phyloP scores from a whole-genome alignment of 2,329 filamentous ascomycete genomes.

The Volutella citrinella region DNA sequence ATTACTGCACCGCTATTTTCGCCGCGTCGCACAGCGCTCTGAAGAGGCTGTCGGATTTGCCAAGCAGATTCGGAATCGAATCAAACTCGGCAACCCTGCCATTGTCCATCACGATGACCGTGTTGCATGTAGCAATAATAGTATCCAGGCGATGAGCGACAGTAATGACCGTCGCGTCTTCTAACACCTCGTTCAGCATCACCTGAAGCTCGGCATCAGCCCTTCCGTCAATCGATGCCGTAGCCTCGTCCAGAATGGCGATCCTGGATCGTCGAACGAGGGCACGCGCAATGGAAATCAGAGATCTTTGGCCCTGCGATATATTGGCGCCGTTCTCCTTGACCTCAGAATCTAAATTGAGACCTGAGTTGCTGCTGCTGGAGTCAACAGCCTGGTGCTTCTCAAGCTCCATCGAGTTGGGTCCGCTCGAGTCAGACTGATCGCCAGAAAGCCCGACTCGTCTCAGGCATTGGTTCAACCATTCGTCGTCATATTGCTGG shows the following conservation, averaged over 20 bases:
- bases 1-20: too few species aligned
- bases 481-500: conserved; percentile 50
- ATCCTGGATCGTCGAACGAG: conserved; percentile 53
- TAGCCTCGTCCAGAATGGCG: conserved; percentile 58
- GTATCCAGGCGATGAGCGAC: conserved; percentile 45
- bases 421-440: too few species aligned
- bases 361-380: conserved; percentile 37
- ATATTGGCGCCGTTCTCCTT: conserved; percentile 49
- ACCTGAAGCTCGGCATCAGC: conserved; percentile 51
- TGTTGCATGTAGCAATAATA: conserved; percentile 29
- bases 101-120: conserved; percentile 16
- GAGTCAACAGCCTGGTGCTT: too few species aligned
- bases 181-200: conserved; percentile 39
- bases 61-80: too few species aligned
- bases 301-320: conserved; percentile 55
- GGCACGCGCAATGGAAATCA: conserved; percentile 53
- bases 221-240: conserved; percentile 53
- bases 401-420: too few species aligned
- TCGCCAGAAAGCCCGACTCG: too few species aligned
- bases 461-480: too few species aligned
- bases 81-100: conserved; percentile 16
- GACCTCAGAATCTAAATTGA: conserved; percentile 48
- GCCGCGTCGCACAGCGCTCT: too few species aligned
- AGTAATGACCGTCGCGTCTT: conserved; percentile 39
- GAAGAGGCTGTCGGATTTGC: too few species aligned